Base-by-base conservation (phyloP, 2,329 filamentous ascomycete species). In the Macrophomina tecta region DNA sequence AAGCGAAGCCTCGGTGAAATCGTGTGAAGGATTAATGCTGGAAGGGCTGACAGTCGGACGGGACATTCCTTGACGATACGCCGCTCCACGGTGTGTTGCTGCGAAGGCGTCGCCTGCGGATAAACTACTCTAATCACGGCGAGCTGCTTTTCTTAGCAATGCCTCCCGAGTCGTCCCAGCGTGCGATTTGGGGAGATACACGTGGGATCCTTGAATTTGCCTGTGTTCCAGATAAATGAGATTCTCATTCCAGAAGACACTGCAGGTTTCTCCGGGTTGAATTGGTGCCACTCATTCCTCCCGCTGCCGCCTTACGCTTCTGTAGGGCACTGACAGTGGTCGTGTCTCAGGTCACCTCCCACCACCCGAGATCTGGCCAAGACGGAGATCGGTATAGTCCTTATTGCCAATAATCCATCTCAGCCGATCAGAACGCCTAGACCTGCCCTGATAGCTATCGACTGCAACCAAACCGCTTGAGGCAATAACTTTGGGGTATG, bases 221-320 rank as follows among this genome's bases (percentile, higher is more conserved):
- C 45, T 23, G 23, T 30, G 58, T 49, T 49, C 28, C 58, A 62
- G n/a, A 62, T 62, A 49, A 14, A 62, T 62, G 46, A 62, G 49
- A 14, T 30, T 62, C 45, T 62, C 58, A 62, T 40, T 62, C 58
- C 40, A 62, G 42, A 62, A 62, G 28, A 36, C 56, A 61, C 55
- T n/a, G 56, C 56, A 34, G 14, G 34, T 8, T 48, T 36, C 56
- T 61, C 56, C 40, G 8, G 56, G 28, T 46, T 9, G 12, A 23
- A 28, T 61, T 40, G 30, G 56, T 61, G 56, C 40, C 58, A 62
- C 58, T 32, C 14, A 49, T 36, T 42, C 42, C 16, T 34, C 16
- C 38, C n/a, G 16, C 56, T 5, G 32, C 30, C 30, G 51, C 40
- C 28, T 34, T 45, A 28, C 14, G 55, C 38, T 48, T 61, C 40